A percentile compares a stretch with the other conserved stretches of the same genome.
Conservation (phyloP, 2,329 filamentous ascomycete species). For the Diaporthe ampelina region DNA sequence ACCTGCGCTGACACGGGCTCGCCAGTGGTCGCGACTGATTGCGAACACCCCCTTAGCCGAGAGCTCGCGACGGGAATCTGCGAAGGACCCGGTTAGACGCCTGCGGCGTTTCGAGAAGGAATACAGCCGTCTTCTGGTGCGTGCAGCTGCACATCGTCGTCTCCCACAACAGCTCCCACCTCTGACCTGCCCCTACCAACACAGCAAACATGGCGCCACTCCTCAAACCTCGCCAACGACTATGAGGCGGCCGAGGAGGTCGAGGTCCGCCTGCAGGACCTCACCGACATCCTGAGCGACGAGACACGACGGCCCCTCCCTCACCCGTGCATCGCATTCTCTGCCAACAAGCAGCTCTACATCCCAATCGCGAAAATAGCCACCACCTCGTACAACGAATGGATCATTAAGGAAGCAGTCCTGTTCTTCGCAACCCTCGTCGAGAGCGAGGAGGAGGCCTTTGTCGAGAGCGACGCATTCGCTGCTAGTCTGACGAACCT, state of each 20-base stretch:
- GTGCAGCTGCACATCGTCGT: slow-evolving; percentile 42
- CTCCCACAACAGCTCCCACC: slow-evolving; percentile 24
- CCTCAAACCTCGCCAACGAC: slow-evolving; percentile 72
- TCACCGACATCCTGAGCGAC: slow-evolving; percentile 83
- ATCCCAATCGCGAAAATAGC: slow-evolving; percentile 91
- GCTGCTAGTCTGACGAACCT: slow-evolving; percentile 90
- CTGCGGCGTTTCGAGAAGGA: slow-evolving; percentile 77
- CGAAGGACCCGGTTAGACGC: slow-evolving; percentile 74
- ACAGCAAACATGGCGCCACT: slow-evolving; percentile 72
- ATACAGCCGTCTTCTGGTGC: slow-evolving; percentile 73
- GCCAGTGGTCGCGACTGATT: slow-evolving; percentile 77
- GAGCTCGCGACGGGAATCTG: slow-evolving; percentile 69
- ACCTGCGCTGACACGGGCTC: slow-evolving; percentile 39
- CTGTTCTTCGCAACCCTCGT: slow-evolving; percentile 91
- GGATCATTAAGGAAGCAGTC: slow-evolving; percentile 87
- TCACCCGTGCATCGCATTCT: slow-evolving; percentile 92
- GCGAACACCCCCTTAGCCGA: slow-evolving; percentile 72
- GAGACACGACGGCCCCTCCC: slow-evolving; percentile 90
- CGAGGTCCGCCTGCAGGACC: slow-evolving; percentile 73
- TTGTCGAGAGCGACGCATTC: slow-evolving; percentile 88
- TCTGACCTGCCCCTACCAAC: slow-evolving; percentile 31
- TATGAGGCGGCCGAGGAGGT: slow-evolving; percentile 73
- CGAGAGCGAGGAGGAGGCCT: slow-evolving; percentile 96
- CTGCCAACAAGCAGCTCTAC: slow-evolving; percentile 89
- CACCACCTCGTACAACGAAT: slow-evolving; percentile 85